Evolutionary conservation across 2,329 filamentous ascomycete species (phyloP).

Genomic region (Gnomoniopsis sp.): DNA sequence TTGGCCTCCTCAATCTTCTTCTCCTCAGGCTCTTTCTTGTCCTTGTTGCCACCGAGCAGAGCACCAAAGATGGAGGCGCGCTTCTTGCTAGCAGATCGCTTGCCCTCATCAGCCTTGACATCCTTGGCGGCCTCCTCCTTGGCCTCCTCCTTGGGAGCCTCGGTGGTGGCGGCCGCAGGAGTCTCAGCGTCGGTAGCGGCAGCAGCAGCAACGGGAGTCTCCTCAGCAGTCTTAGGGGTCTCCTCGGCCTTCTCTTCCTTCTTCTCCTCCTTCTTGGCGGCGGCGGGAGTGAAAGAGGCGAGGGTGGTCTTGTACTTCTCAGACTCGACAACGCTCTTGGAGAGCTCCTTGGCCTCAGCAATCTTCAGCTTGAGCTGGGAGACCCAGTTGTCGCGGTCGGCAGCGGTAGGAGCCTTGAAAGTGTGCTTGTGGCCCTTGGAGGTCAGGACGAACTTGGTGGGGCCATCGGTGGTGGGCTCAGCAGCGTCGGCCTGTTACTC

Average conservation of each 20-base stretch:
- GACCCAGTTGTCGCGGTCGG: slow-evolving; percentile 92
- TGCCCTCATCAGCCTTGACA: slow-evolving; percentile 54
- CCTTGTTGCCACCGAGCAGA: slow-evolving; percentile 55
- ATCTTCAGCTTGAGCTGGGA: slow-evolving; percentile 77
- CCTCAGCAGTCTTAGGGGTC: slow-evolving; percentile 29
- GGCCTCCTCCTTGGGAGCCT: slow-evolving; percentile 23
- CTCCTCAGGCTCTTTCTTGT: slow-evolving; percentile 40
- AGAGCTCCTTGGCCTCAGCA: slow-evolving; percentile 79
- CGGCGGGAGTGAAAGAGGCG: slow-evolving; percentile 61
- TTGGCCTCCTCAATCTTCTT: slow-evolving; percentile 29
- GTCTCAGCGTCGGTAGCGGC: slow-evolving; percentile 25
- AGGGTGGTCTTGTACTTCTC: slow-evolving; percentile 87
- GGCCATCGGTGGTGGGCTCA: slow-evolving; percentile 72
- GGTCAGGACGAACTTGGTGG: slow-evolving; percentile 82
- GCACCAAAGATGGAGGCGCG: slow-evolving; percentile 61
- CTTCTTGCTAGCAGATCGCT: slow-evolving; percentile 64
- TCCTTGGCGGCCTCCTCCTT: slow-evolving; percentile 42
- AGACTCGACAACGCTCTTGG: slow-evolving; percentile 67
- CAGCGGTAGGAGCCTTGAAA: slow-evolving; percentile 74
- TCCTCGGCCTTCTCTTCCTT: slow-evolving; percentile 16
- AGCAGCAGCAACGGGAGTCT: slow-evolving; percentile 29
- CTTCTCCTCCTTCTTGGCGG: slow-evolving; percentile 45
- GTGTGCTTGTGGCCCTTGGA: slow-evolving; percentile 85
- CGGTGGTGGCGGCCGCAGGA: slow-evolving; percentile 33
- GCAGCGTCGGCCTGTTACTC: slow-evolving; percentile 50